Conservation (phyloP, 371 early-diverging fungal species). For the Mortierella sp. region DNA sequence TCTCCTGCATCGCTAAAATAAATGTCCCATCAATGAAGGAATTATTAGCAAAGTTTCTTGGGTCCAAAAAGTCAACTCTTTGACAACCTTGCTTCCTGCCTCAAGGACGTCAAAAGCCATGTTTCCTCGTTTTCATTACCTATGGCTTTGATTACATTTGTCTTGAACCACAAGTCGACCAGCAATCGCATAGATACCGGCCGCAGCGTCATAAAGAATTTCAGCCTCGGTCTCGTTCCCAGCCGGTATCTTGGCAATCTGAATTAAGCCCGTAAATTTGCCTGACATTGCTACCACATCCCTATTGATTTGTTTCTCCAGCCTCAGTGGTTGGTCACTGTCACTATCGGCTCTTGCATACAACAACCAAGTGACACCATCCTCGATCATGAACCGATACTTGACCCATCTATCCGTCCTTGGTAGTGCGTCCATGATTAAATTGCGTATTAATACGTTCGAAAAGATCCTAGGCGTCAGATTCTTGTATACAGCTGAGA, state of each 20-base stretch:
- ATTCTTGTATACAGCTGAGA: conserved; percentile 58
- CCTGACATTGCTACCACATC: conserved; percentile 33
- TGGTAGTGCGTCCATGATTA: conserved; percentile 9
- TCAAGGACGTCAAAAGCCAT: not conserved
- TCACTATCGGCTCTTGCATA: conserved; percentile 20
- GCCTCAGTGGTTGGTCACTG: not conserved
- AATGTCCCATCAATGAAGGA: too few species aligned
- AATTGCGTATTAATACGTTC: conserved; percentile 21
- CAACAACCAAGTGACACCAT: conserved; percentile 42
- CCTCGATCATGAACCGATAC: conserved; percentile 41
- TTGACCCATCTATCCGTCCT: conserved; percentile 31
- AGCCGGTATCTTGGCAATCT: conserved; percentile 61
- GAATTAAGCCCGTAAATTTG: conserved; percentile 60
- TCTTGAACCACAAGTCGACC: conserved; percentile 45
- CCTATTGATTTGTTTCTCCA: conserved; percentile 25
- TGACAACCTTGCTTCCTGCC: too few species aligned
- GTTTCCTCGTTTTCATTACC: conserved; percentile 17
- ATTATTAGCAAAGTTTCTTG: not conserved
- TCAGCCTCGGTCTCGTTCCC: conserved; percentile 44
- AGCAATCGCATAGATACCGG: conserved; percentile 63
- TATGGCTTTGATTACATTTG: too few species aligned
- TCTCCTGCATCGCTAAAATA: conserved; percentile 40
- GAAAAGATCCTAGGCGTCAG: conserved; percentile 64
- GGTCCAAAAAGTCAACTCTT: not conserved
- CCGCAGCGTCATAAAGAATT: conserved; percentile 54